Conservation (phyloP, 2,329 filamentous ascomycete species). For the Beauveria sp. region DNA sequence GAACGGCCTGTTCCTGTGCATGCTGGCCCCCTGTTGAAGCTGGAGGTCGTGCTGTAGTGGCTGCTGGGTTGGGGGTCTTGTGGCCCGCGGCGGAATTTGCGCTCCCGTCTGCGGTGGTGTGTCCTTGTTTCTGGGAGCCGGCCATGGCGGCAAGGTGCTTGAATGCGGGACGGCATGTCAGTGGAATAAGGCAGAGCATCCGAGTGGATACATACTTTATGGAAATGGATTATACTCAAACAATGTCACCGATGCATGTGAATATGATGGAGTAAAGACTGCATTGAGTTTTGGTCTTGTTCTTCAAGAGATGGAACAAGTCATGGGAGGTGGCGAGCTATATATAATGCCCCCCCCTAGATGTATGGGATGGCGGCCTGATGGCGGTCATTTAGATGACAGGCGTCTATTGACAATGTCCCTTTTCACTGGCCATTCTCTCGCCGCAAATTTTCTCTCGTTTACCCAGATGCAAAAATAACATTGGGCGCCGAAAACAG, state of each 20-base stretch:
- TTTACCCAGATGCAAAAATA: background rate
- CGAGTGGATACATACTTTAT: background rate
- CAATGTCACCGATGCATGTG: background rate
- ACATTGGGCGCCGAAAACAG: background rate
- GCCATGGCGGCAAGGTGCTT: background rate
- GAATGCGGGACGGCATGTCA: background rate
- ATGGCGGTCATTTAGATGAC: background rate
- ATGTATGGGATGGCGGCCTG: constrained; percentile 1
- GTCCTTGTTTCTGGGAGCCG: background rate
- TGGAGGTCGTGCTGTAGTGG: background rate
- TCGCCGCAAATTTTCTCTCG: background rate
- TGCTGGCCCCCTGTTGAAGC: background rate
- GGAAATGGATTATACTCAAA: background rate
- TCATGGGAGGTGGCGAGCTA: background rate
- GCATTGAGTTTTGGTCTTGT: background rate
- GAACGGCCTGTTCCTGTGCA: background rate
- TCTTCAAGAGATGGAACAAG: background rate
- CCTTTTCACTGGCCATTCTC: background rate
- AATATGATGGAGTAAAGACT: background rate
- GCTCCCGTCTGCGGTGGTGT: background rate
- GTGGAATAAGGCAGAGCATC: background rate
- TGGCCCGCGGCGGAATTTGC: background rate
- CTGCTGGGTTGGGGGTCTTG: background rate
- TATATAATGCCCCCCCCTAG: background rate
- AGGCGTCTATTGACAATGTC: background rate